A percentile compares a stretch with the other conserved stretches of the same genome.
Evolutionary conservation across 805 yeast species (phyloP).

Genomic region (Monosporozyma solicola): DNA sequence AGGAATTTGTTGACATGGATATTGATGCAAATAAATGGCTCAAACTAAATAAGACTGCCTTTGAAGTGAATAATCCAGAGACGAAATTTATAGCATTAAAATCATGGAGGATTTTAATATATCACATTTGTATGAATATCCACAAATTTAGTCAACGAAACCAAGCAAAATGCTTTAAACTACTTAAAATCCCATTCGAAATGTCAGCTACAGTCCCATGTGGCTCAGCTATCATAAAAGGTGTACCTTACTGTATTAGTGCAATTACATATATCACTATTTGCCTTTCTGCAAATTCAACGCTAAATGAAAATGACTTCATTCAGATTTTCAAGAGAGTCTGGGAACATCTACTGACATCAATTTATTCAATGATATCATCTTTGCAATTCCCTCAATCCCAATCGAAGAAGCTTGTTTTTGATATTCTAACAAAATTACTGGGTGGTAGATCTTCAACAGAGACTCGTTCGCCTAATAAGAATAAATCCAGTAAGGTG

Average conservation of each 20-base stretch:
- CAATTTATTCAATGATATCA: slow-evolving; percentile 9
- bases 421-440: not conserved
- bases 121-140: slow-evolving; percentile 11
- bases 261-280: slow-evolving; percentile 13
- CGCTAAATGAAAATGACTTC: not conserved
- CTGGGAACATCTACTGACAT: slow-evolving; percentile 13
- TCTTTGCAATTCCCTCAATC: not conserved
- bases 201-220: slow-evolving; percentile 2
- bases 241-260: slow-evolving; percentile 12
- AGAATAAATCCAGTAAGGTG: not conserved
- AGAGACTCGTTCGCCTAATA: not conserved
- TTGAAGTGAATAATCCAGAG: slow-evolving; percentile 6
- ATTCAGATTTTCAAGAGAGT: not conserved
- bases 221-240: slow-evolving; percentile 8
- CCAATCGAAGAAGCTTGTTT: slow-evolving; percentile 3
- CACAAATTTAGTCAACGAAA: not conserved
- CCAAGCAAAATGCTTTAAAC: not conserved
- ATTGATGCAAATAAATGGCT: slow-evolving; percentile 14
- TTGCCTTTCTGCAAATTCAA: not conserved
- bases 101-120: slow-evolving; percentile 23
- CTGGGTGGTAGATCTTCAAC: not conserved
- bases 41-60: slow-evolving; percentile 12
- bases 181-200: slow-evolving; percentile 14
- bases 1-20: slow-evolving; percentile 4
- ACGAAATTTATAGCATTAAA: slow-evolving; percentile 17